Evolutionary conservation across 2,329 filamentous ascomycete species (phyloP).

Genomic region (Colletotrichum sp.): DNA sequence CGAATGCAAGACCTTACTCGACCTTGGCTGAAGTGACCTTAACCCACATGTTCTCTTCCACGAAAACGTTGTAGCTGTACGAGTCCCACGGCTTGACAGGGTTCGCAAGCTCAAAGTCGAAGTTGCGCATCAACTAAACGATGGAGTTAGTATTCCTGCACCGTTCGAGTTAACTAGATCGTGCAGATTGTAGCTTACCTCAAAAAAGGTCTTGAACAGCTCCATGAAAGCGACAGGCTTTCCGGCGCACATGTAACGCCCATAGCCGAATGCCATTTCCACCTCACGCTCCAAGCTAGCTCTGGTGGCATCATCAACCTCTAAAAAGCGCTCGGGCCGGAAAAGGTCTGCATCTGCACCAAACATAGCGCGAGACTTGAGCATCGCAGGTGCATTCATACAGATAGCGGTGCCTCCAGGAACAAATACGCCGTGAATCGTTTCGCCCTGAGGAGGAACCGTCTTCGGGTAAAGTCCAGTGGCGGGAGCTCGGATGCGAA

Average conservation of each 20-base stretch:
- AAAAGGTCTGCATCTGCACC: slow-evolving; percentile 49
- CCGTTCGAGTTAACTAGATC: neutral
- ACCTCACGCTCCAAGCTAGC: slow-evolving; percentile 50
- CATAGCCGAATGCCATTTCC: slow-evolving; percentile 56
- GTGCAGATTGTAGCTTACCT: neutral
- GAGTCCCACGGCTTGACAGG: neutral
- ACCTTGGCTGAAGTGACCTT: neutral
- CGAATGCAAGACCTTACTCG: neutral
- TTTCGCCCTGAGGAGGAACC: neutral
- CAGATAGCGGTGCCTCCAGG: slow-evolving; percentile 48
- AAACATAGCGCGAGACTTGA: slow-evolving; percentile 45
- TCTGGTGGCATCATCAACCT: slow-evolving; percentile 33
- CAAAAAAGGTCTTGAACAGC: slow-evolving; percentile 46
- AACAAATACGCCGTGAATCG: slow-evolving; percentile 34
- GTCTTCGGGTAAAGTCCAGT: neutral
- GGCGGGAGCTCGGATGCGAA: neutral
- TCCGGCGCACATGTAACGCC: slow-evolving; percentile 51
- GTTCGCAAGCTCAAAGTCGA: neutral
- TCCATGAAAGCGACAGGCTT: slow-evolving; percentile 58
- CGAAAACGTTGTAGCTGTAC: neutral
- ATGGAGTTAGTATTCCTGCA: neutral
- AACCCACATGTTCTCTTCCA: slow-evolving; percentile 3
- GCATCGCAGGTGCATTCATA: slow-evolving; percentile 33
- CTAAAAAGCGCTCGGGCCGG: slow-evolving; percentile 55
- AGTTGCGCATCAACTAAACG: slow-evolving; percentile 1